A percentile compares a stretch with the other conserved stretches of the same genome.
Conservation (phyloP, 2,329 filamentous ascomycete genomes). For the Penicillium sp. region DNA sequence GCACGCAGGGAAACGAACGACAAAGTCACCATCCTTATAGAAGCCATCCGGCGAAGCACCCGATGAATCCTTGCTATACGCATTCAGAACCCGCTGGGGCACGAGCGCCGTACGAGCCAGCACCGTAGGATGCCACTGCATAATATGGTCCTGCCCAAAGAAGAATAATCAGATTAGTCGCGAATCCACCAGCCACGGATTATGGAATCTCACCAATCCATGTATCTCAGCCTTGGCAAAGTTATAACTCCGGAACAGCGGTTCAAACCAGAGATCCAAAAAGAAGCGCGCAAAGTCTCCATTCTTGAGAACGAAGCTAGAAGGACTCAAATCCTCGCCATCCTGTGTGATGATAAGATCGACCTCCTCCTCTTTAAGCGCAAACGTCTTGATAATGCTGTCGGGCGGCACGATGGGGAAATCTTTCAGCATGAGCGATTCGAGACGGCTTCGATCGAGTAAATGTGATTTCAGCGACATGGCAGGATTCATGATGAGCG, state of each 20-base stretch:
- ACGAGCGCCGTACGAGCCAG: conserved; percentile 85
- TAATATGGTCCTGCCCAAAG: conserved; percentile 70
- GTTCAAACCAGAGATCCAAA: conserved; percentile 94
- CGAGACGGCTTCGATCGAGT: conserved; percentile 66
- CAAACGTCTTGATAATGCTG: conserved; percentile 94
- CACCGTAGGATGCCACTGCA: conserved; percentile 96
- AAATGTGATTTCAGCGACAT: conserved; percentile 71
- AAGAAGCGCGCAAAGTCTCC: conserved; percentile 93
- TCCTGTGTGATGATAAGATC: conserved; percentile 87
- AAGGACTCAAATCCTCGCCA: conserved; percentile 71
- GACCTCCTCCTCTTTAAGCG: conserved; percentile 73
- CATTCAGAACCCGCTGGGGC: conserved; percentile 81
- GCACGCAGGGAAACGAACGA: conserved; percentile 78
- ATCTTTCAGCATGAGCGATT: conserved; percentile 80
- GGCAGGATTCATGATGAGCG: conserved; percentile 83
- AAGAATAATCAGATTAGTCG: conserved; percentile 29
- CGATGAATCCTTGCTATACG: conserved; percentile 62
- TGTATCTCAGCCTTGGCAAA: conserved; percentile 94
- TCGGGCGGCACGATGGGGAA: conserved; percentile 88
- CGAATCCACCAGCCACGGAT: not conserved
- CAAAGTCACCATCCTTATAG: conserved; percentile 82
- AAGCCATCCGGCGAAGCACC: conserved; percentile 54
- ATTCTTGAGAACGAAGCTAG: conserved; percentile 77
- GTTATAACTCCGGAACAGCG: conserved; percentile 89
- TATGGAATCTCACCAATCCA: conserved; percentile 67